A percentile compares a stretch with the other conserved stretches of the same genome.
These are phyloP conservation scores for Choiromyces venosus DNA, from an alignment of 495 filamentous ascomycete genomes.

Conservation along the genomic window DNA sequence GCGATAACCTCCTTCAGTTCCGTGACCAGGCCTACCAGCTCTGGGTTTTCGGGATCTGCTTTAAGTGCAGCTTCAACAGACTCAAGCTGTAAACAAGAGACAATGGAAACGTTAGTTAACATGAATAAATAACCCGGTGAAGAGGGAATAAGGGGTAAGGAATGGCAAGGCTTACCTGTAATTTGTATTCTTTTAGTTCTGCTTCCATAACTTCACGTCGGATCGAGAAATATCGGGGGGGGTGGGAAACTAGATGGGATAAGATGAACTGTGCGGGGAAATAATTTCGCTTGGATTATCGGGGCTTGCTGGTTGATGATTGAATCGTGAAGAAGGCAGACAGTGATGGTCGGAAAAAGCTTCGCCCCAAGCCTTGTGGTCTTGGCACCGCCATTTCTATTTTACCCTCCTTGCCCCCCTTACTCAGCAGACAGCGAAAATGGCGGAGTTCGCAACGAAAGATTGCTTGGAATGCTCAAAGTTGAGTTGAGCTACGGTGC, in stretches of 20 bases:
- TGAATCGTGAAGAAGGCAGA: neutral
- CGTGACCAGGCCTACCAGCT: constrained; percentile 69
- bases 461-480: neutral
- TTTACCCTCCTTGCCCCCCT: neutral
- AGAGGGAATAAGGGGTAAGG: neutral
- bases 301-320: neutral
- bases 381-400: neutral
- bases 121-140: constrained; percentile 7
- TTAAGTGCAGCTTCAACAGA: constrained; percentile 67
- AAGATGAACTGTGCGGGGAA: neutral
- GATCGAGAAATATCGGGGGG: neutral
- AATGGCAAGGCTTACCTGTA: constrained; percentile 56
- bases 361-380: neutral
- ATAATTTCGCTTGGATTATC: neutral
- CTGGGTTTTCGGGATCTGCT: constrained; percentile 75
- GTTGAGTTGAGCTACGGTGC: too few species aligned
- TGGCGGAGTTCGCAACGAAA: neutral
- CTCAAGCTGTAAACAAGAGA: constrained; percentile 59
- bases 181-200: constrained; percentile 74
- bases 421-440: neutral
- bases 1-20: constrained; percentile 81
- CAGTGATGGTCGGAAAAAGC: neutral
- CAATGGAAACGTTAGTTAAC: constrained; percentile 14
- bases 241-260: neutral
- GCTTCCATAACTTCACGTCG: constrained; percentile 48